Conservation (phyloP, 495 filamentous ascomycete species). For the Aspergillus nanangensis region DNA sequence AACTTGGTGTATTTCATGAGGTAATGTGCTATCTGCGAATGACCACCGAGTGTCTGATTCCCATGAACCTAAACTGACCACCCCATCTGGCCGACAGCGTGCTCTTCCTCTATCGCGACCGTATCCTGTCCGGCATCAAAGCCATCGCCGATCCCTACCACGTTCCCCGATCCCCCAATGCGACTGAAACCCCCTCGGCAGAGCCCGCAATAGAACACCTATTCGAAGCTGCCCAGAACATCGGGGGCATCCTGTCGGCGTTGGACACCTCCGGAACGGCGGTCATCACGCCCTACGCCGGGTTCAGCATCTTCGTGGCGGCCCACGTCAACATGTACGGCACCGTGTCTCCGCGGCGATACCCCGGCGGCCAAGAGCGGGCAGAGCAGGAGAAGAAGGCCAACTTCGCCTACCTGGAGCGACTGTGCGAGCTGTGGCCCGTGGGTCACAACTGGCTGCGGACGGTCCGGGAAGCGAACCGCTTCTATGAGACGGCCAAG, state of each 20-base stretch:
- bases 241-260: slow-evolving; percentile 29
- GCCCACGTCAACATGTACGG: slow-evolving; percentile 47
- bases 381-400: slow-evolving; percentile 32
- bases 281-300: slow-evolving; percentile 40
- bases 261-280: slow-evolving; percentile 32
- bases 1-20: slow-evolving; percentile 44
- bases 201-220: slow-evolving; percentile 30
- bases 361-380: slow-evolving; percentile 33
- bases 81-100: no score
- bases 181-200: slow-evolving; percentile 7
- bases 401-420: slow-evolving; percentile 36
- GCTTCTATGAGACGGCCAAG: slow-evolving; percentile 37
- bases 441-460: slow-evolving; percentile 42
- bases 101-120: slow-evolving; percentile 39
- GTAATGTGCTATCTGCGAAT: no score
- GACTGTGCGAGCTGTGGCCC: slow-evolving; percentile 34
- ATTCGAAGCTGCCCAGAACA: slow-evolving; percentile 35
- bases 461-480: slow-evolving; percentile 37
- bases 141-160: slow-evolving; percentile 21
- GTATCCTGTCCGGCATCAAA: slow-evolving; percentile 32
- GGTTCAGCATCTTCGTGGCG: slow-evolving; percentile 42
- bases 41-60: no score
- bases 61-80: no score
- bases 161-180: slow-evolving; percentile 13
- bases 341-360: slow-evolving; percentile 30